Conservation (phyloP, 2,329 filamentous ascomycete genomes). For the Cladobotryum mycophilum region DNA sequence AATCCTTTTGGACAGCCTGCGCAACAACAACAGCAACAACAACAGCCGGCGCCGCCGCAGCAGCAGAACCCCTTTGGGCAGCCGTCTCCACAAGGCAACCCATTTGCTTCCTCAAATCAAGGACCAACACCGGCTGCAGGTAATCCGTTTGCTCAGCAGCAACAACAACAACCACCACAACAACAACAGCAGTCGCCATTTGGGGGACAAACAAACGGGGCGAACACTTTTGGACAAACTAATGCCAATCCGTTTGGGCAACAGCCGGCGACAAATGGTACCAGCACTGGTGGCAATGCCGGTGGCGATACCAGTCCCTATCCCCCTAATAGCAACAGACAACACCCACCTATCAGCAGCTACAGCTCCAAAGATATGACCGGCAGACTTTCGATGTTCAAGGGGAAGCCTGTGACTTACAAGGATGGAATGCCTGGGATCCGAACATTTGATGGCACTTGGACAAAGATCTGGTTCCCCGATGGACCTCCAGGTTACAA, state of each 20-base stretch:
- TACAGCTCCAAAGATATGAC: conserved; percentile 39
- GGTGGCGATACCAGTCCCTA: conserved; percentile 32
- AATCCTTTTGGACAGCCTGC: conserved; percentile 23
- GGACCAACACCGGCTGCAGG: conserved; percentile 13
- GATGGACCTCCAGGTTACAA: conserved; percentile 60
- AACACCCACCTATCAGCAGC: conserved; percentile 38
- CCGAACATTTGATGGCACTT: conserved; percentile 46
- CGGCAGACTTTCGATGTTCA: conserved; percentile 51
- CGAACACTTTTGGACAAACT: conserved; percentile 9
- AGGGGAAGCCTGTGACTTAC: conserved; percentile 57
- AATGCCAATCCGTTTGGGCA: conserved; percentile 21
- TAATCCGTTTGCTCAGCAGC: conserved; percentile 24
- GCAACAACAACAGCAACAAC: not conserved
- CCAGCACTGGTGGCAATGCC: not conserved
- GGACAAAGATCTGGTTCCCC: conserved; percentile 66
- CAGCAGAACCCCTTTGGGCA: conserved; percentile 23
- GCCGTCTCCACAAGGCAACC: conserved; percentile 19
- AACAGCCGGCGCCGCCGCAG: conserved; percentile 1
- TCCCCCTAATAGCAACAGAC: conserved; percentile 35
- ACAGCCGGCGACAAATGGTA: conserved; percentile 4
- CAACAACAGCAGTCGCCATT: conserved; percentile 16
- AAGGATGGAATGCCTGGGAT: conserved; percentile 42
- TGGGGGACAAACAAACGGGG: conserved; percentile 9
- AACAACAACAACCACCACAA: conserved; percentile 18
- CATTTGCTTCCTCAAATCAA: conserved; percentile 21